These are phyloP conservation scores for Phytophthora megakarya DNA, from an alignment of 352 stramenopile species.

Conservation along the genomic window DNA sequence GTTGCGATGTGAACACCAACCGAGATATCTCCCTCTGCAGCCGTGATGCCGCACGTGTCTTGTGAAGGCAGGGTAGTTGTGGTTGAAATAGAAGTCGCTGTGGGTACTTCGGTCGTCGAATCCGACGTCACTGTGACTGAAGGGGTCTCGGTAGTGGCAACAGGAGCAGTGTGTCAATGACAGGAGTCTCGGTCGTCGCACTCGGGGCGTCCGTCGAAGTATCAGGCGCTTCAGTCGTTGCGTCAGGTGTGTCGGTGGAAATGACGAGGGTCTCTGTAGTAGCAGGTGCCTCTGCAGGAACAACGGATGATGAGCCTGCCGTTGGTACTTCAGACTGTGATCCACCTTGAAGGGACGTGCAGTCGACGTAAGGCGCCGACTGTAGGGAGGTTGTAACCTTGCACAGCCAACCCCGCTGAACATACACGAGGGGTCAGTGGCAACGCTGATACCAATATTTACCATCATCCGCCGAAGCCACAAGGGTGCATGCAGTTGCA, in stretches of 20 bases:
- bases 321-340: constrained; percentile 4
- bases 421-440: constrained; percentile 36
- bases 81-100: neutral
- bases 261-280: neutral
- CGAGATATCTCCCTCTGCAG: constrained; percentile 25
- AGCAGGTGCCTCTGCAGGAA: neutral
- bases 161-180: constrained; percentile 1
- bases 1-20: constrained; percentile 36
- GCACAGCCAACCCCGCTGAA: constrained; percentile 46
- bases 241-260: neutral
- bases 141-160: neutral
- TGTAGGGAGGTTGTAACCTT: constrained; percentile 29
- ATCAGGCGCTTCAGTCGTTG: neutral
- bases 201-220: neutral
- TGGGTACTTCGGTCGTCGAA: neutral
- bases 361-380: constrained; percentile 30
- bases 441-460: constrained; percentile 37
- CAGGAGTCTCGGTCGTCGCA: constrained; percentile 9
- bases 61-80: neutral
- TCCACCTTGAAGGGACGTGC: constrained; percentile 7
- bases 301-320: neutral
- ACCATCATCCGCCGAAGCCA: constrained; percentile 30
- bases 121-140: neutral
- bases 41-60: constrained; percentile 13
- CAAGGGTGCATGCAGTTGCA: constrained; percentile 10